These are phyloP conservation scores for Tylopilus orsonianus DNA, from an alignment of 1,284 basidiomycete genomes.

Conservation along the genomic window DNA sequence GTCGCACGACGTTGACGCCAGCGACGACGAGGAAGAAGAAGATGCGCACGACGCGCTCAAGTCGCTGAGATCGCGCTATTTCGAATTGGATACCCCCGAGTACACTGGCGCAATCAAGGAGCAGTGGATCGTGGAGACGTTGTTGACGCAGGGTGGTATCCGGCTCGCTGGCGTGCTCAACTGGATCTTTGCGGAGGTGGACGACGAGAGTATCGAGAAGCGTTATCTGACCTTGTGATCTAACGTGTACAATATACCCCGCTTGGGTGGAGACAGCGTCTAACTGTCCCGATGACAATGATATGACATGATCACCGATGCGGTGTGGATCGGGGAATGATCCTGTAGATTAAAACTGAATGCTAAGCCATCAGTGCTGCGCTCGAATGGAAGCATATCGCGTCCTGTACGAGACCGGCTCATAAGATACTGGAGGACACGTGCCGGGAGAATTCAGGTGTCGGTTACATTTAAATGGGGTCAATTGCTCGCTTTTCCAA, in stretches of 20 bases:
- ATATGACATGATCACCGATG: too few relatives aligned
- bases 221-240: constrained; percentile 6
- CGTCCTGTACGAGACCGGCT: too few relatives aligned
- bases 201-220: neutral
- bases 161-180: constrained; percentile 83
- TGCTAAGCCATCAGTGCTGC: too few relatives aligned
- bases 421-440: too few relatives aligned
- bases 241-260: neutral
- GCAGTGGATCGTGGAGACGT: constrained; percentile 73
- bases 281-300: too few relatives aligned
- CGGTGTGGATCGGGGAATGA: too few relatives aligned
- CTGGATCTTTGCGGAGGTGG: constrained; percentile 49
- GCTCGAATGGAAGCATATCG: too few relatives aligned
- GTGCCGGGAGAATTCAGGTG: too few relatives aligned
- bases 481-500: too few relatives aligned
- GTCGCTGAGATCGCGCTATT: constrained; percentile 36
- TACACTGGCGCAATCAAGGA: constrained; percentile 72
- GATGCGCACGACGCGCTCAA: constrained; percentile 11
- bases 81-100: constrained; percentile 84
- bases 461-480: too few relatives aligned
- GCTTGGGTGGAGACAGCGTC: too few relatives aligned
- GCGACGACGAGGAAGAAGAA: constrained; percentile 7
- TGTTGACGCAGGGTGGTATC: constrained; percentile 80
- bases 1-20: neutral
- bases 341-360: too few relatives aligned